Evolutionary conservation across 2,329 filamentous ascomycete genomes (phyloP), one percentile per base, ranked within the genome.

Genomic region (Aphanocladium album): DNA sequence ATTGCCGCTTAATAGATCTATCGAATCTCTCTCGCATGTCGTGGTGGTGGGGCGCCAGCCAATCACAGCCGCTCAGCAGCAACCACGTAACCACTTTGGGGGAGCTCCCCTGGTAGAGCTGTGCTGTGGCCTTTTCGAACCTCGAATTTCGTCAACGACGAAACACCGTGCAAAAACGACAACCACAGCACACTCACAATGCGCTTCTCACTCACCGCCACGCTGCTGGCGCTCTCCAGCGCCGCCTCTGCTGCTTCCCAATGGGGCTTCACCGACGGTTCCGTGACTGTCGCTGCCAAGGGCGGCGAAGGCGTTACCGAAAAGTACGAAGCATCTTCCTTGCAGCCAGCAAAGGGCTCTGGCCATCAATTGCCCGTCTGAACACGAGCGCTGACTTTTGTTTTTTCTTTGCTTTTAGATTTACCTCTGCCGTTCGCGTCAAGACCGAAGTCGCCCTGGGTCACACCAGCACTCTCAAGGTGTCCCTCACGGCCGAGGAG

Each of bases 401-500:
- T 46, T 39, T 12, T 39, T 33, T 27, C 2, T 63, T 51, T 8
- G n/a, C 23, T 35, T 37, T 12, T 68, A 91, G 88, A 61, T 80
- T 92, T 66, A 78, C 76, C 63, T 75, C 80, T 21, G 83, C 82
- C 64, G 79, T 82, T 9, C 82, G 86, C 19, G 79, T 93, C 64
- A 76, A 84, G 57, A 84, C 84, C 54, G 76, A 87, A 14, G 72
- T 97, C 46, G 74, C 80, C 12, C 79, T 98, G 64, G 84, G 86
- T 64, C 75, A 81, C 58, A 74, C 83, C 58, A 92, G 96, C 71
- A 86, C 86, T 46, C 80, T 98, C 70, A 96, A 95, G 79, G 78
- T 99, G 66, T 77, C 86, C 66, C 78, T 99, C 69, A 96, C 91
- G 37, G 83, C 91, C 9, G 89, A 89, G 72, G 91, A 96, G 70